Percentiles rank a stretch among this genome's conserved stretches.
Conservation (phyloP, 2,329 filamentous ascomycete genomes). For the Fusarium nygamai region DNA sequence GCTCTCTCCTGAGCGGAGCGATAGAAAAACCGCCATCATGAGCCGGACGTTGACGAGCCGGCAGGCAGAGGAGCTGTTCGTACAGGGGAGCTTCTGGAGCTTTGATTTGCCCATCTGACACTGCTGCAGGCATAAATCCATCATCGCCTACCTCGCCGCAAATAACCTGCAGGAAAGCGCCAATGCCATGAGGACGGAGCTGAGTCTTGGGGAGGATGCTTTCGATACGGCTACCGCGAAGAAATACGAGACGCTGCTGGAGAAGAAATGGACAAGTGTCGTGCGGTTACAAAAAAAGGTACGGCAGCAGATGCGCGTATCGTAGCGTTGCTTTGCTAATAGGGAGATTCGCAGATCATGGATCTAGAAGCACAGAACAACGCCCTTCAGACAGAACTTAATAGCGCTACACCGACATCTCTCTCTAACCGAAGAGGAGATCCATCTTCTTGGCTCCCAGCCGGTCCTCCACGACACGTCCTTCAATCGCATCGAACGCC, state of each 20-base stretch:
- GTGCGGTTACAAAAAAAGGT: slow-evolving; percentile 96
- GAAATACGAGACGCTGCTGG: slow-evolving; percentile 92
- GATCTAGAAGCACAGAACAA: slow-evolving; percentile 83
- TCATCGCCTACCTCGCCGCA: slow-evolving; percentile 86
- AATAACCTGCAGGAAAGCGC: slow-evolving; percentile 77
- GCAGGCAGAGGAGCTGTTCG: slow-evolving; percentile 90
- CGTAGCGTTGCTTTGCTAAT: not conserved
- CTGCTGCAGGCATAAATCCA: slow-evolving; percentile 81
- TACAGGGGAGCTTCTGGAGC: slow-evolving; percentile 41
- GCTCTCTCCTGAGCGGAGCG: slow-evolving; percentile 28
- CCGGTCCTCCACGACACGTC: slow-evolving; percentile 80
- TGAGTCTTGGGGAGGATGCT: slow-evolving; percentile 72
- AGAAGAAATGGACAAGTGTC: slow-evolving; percentile 99
- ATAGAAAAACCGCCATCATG: slow-evolving; percentile 31
- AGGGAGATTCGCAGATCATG: slow-evolving; percentile 73
- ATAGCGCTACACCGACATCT: slow-evolving; percentile 80
- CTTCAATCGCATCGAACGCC: slow-evolving; percentile 76
- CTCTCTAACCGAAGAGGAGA: slow-evolving; percentile 74
- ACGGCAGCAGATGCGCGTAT: slow-evolving; percentile 34
- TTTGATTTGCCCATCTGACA: slow-evolving; percentile 29
- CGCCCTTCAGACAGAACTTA: slow-evolving; percentile 82
- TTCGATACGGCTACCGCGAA: slow-evolving; percentile 87
- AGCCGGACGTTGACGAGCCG: slow-evolving; percentile 48
- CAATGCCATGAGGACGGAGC: slow-evolving; percentile 68
- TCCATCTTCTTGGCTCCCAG: slow-evolving; percentile 86